Conservation (phyloP, 129 eudicot genomes). For the Heracleum sosnowskyi region DNA sequence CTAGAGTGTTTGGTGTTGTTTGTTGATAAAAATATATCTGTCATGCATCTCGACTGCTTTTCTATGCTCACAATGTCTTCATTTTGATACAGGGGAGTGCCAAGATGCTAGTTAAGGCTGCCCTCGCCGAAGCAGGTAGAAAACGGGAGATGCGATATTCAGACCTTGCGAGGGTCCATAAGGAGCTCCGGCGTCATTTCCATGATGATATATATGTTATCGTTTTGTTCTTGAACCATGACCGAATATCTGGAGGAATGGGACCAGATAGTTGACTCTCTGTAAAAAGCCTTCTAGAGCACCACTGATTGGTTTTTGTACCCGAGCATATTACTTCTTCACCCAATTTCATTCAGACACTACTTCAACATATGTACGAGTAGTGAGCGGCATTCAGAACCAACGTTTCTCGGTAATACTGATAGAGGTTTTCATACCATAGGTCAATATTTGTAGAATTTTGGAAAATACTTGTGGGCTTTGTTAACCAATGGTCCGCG, state of each 20-base stretch:
- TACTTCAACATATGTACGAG: background rate
- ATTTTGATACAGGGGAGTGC: constrained; percentile 48
- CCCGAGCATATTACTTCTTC: background rate
- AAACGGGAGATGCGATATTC: constrained; percentile 61
- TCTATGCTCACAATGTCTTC: background rate
- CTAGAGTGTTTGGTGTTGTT: too few relatives aligned
- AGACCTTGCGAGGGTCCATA: constrained; percentile 49
- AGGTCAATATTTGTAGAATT: background rate
- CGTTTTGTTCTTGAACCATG: constrained; percentile 51
- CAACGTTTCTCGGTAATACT: background rate
- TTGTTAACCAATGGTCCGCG: background rate
- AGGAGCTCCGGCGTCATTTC: constrained; percentile 57
- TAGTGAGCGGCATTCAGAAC: background rate
- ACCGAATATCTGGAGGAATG: constrained; percentile 33
- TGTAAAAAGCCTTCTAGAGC: constrained; percentile 47
- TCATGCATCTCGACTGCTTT: background rate
- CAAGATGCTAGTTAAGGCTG: constrained; percentile 59
- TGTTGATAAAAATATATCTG: background rate
- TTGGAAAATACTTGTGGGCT: background rate
- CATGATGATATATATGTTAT: constrained; percentile 66
- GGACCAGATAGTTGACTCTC: constrained; percentile 34
- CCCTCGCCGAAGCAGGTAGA: constrained; percentile 55
- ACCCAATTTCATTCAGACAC: background rate
- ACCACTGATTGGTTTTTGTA: constrained; percentile 14
- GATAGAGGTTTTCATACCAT: background rate